Evolutionary conservation across 1,284 basidiomycete genomes (phyloP).

Genomic region (Fomes fomentarius): DNA sequence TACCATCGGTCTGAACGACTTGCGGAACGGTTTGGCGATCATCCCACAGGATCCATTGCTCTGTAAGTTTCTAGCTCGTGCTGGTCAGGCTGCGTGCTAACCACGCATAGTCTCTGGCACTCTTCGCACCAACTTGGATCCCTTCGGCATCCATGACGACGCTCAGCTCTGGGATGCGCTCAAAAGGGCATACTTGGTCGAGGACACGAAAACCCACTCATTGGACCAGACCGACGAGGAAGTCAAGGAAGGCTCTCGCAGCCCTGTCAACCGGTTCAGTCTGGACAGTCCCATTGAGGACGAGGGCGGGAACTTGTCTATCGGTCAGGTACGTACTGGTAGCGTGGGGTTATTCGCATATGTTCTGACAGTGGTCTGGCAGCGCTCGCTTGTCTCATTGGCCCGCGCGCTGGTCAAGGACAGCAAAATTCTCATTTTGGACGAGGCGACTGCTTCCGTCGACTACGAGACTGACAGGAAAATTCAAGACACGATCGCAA

Average conservation of each 20-base stretch:
- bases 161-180: slow-evolving; percentile 82
- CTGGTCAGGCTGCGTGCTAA: no score
- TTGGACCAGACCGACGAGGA: slow-evolving; percentile 26
- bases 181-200: slow-evolving; percentile 77
- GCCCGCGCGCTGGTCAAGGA: slow-evolving; percentile 84
- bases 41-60: slow-evolving; percentile 81
- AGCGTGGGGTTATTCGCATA: background rate
- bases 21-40: slow-evolving; percentile 71
- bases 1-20: slow-evolving; percentile 63
- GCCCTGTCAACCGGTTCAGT: slow-evolving; percentile 51
- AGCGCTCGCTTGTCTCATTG: slow-evolving; percentile 78
- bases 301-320: slow-evolving; percentile 77
- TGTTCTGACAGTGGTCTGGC: background rate
- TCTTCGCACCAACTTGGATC: slow-evolving; percentile 81
- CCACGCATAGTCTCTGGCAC: slow-evolving; percentile 60
- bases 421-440: slow-evolving; percentile 76
- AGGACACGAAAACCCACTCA: slow-evolving; percentile 34
- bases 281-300: slow-evolving; percentile 84
- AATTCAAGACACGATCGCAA: slow-evolving; percentile 86
- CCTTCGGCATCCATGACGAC: slow-evolving; percentile 79
- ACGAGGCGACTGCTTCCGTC: slow-evolving; percentile 79
- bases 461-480: slow-evolving; percentile 85
- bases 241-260: slow-evolving; percentile 22
- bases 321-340: slow-evolving; percentile 21
- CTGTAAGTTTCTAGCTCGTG: slow-evolving; percentile 15